Conservation (phyloP, 202 grass and related monocot species). For the Musa balbisiana region DNA sequence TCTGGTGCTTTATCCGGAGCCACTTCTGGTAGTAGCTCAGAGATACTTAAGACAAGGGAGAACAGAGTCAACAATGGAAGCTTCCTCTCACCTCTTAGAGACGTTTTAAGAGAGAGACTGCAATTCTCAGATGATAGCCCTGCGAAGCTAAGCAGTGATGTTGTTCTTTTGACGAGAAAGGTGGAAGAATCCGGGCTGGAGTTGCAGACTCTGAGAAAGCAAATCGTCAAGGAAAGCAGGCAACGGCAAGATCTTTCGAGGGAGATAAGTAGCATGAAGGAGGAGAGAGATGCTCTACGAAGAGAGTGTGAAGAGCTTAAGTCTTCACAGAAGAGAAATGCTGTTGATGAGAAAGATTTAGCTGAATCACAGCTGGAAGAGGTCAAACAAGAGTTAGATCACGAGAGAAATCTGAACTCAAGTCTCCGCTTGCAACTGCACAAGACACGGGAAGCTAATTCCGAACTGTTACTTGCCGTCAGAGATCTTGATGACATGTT, state of each 20-base stretch:
- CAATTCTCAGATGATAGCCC: conserved; percentile 45
- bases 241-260: conserved; percentile 79
- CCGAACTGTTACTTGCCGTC: conserved; percentile 75
- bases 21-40: conserved; percentile 68
- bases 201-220: conserved; percentile 79
- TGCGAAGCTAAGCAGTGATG: conserved; percentile 64
- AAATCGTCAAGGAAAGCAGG: conserved; percentile 71
- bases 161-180: conserved; percentile 63
- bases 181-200: conserved; percentile 77
- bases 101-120: conserved; percentile 23
- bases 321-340: conserved; percentile 29
- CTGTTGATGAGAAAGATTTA: conserved; percentile 24
- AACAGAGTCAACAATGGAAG: conserved; percentile 36
- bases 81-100: background rate
- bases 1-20: conserved; percentile 60
- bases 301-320: conserved; percentile 71
- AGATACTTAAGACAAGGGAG: conserved; percentile 48
- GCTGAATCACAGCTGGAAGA: conserved; percentile 59
- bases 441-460: conserved; percentile 92
- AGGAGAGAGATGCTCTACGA: conserved; percentile 68
- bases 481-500: conserved; percentile 93
- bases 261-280: conserved; percentile 55
- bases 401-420: conserved; percentile 70
- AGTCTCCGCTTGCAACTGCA: conserved; percentile 73
- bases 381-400: conserved; percentile 64